Percentiles rank a stretch among this genome's conserved stretches.
These are phyloP conservation scores for Cyberlindnera lachancei DNA, from an alignment of 805 yeast species.

Conservation along the genomic window DNA sequence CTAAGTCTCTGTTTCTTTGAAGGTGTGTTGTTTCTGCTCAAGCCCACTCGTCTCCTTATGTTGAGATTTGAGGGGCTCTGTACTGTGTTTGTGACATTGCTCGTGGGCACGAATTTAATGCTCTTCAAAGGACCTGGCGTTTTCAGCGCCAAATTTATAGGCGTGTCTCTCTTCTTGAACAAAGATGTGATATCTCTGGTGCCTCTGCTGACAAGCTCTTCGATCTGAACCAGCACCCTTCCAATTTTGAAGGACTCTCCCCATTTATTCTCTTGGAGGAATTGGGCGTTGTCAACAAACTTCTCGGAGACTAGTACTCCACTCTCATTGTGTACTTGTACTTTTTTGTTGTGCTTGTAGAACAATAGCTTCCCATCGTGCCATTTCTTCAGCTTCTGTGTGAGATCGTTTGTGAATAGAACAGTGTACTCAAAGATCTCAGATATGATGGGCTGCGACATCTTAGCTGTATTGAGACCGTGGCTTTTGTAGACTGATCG, in stretches of 20 bases:
- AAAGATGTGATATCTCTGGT: constrained; percentile 14
- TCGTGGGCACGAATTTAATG: neutral
- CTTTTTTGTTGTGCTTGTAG: constrained; percentile 18
- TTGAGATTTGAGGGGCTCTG: neutral
- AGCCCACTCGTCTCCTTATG: constrained; percentile 11
- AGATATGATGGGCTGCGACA: constrained; percentile 19
- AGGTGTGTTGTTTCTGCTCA: constrained; percentile 12
- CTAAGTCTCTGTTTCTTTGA: constrained; percentile 6
- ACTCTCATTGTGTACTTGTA: constrained; percentile 12
- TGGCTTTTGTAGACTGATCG: neutral
- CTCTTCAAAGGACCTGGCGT: constrained; percentile 1
- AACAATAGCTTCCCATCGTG: constrained; percentile 17
- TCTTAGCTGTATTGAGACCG: neutral
- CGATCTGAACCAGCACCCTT: constrained; percentile 11
- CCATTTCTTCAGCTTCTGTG: constrained; percentile 20
- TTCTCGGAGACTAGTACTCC: constrained; percentile 11
- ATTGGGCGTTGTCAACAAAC: constrained; percentile 9
- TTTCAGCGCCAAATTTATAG: neutral
- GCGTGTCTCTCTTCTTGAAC: constrained; percentile 8
- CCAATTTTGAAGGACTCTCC: constrained; percentile 15
- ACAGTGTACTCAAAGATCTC: constrained; percentile 16
- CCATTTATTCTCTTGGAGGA: constrained; percentile 5
- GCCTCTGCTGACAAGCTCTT: constrained; percentile 5
- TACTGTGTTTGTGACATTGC: neutral
- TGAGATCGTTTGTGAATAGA: constrained; percentile 15